Evolutionary conservation across 2,329 filamentous ascomycete genomes (phyloP).

Genomic region (Macroventuria anomochaeta): DNA sequence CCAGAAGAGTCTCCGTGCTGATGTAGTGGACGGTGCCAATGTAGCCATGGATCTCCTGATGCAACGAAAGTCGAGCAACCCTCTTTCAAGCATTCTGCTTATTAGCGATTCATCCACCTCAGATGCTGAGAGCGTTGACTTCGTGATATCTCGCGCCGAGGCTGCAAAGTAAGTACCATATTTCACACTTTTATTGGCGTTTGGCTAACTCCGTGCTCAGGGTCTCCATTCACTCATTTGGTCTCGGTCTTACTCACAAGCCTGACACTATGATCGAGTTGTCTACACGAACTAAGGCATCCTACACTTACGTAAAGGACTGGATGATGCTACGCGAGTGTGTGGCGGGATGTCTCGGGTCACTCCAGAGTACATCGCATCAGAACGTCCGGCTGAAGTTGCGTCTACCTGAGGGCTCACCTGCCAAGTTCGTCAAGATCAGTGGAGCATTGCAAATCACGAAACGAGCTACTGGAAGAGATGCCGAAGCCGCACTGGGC

Average conservation of each 20-base stretch:
- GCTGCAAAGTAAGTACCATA: constrained; percentile 79
- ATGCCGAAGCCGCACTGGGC: constrained; percentile 89
- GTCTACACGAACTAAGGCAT: constrained; percentile 92
- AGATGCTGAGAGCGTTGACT: constrained; percentile 93
- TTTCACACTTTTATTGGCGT: not conserved
- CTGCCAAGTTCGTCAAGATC: constrained; percentile 98
- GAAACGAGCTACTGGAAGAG: constrained; percentile 91
- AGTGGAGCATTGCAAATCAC: constrained; percentile 95
- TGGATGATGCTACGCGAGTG: constrained; percentile 99
- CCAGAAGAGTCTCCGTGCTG: constrained; percentile 93
- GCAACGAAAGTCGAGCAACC: constrained; percentile 95
- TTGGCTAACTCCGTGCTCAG: constrained; percentile 53
- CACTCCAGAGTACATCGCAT: constrained; percentile 93
- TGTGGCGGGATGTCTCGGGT: constrained; percentile 88
- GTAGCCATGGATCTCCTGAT: constrained; percentile 98
- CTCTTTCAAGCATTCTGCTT: constrained; percentile 91
- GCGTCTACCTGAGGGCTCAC: constrained; percentile 91
- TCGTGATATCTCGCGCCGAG: constrained; percentile 94
- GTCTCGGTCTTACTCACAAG: constrained; percentile 94
- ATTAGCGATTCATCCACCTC: constrained; percentile 97
- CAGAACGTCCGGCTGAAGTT: constrained; percentile 97
- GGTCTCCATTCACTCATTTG: constrained; percentile 95
- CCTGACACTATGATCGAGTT: constrained; percentile 99
- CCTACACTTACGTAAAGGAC: constrained; percentile 98
- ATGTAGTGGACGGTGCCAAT: constrained; percentile 96